A percentile compares a stretch with the other conserved stretches of the same genome.
These are phyloP conservation scores for Parachlorella kessleri DNA, from an alignment of 139 green algal species.

Conservation along the genomic window DNA sequence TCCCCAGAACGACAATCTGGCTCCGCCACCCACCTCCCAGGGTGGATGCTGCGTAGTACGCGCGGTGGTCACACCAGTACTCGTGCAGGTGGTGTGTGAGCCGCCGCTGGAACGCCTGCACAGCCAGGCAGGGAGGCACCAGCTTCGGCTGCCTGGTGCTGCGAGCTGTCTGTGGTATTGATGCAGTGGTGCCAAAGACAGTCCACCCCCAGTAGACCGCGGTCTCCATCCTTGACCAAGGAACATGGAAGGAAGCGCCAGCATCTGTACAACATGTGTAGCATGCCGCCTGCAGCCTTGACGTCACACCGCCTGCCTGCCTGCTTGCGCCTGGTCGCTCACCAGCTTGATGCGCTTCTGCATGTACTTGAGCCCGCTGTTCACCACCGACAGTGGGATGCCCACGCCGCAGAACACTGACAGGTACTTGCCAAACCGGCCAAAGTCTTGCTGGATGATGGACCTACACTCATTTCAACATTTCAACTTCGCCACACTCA, in stretches of 20 bases:
- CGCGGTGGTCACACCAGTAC: constrained; percentile 84
- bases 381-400: constrained; percentile 86
- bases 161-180: too few relatives aligned
- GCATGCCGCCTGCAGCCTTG: too few relatives aligned
- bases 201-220: too few relatives aligned
- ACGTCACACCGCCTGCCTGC: too few relatives aligned
- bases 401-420: constrained; percentile 68
- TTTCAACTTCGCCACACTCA: too few relatives aligned
- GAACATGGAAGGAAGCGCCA: constrained; percentile 13
- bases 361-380: constrained; percentile 91
- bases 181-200: too few relatives aligned
- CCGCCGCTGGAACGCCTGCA: constrained; percentile 58
- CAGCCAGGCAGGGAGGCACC: neutral
- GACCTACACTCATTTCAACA: too few relatives aligned
- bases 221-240: neutral
- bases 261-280: too few relatives aligned
- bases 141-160: too few relatives aligned
- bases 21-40: constrained; percentile 77
- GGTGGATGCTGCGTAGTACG: constrained; percentile 91
- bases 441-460: constrained; percentile 39
- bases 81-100: constrained; percentile 83
- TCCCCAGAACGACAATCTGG: too few relatives aligned
- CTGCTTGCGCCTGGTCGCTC: too few relatives aligned
- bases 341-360: constrained; percentile 88
- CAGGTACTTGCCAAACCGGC: constrained; percentile 52